Percentiles rank a stretch among this genome's conserved stretches.
Evolutionary conservation across 2,329 filamentous ascomycete species (phyloP).

Genomic region (Anisogramma anomala): DNA sequence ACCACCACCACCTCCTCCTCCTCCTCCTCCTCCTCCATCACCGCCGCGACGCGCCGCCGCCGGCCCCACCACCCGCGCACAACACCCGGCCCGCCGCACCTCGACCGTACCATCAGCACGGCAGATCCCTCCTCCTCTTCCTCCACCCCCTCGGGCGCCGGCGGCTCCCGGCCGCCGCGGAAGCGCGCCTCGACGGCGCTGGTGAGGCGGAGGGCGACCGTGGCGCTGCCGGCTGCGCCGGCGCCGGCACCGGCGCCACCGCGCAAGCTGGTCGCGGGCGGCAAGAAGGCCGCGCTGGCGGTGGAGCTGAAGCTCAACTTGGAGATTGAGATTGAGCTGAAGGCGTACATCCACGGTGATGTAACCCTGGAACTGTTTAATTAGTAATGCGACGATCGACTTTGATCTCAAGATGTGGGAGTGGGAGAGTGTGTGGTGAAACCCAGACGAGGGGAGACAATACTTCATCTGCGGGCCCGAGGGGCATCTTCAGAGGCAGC

Average conservation of each 20-base stretch:
- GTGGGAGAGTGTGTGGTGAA: background rate
- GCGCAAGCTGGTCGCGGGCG: conserved; percentile 5
- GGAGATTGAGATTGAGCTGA: conserved; percentile 57
- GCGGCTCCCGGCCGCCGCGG: background rate
- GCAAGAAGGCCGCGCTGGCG: conserved; percentile 13
- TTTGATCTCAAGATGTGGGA: too few relatives aligned
- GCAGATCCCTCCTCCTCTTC: background rate
- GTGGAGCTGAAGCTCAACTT: conserved; percentile 49
- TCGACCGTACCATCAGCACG: background rate
- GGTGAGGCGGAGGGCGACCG: too few relatives aligned
- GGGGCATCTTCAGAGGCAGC: background rate
- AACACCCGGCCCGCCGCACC: background rate
- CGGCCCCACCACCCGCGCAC: background rate
- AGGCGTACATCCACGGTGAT: conserved; percentile 57
- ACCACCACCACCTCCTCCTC: background rate
- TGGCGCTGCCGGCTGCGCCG: too few relatives aligned
- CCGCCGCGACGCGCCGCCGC: background rate
- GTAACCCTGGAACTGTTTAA: conserved; percentile 44
- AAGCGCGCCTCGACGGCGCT: too few relatives aligned
- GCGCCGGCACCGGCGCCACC: too few relatives aligned
- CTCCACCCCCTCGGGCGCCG: conserved; percentile 2
- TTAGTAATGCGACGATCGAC: background rate
- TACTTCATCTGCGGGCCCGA: too few relatives aligned
- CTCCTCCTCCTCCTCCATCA: background rate
- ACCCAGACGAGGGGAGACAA: background rate